Evolutionary conservation across 2,329 filamentous ascomycete genomes (phyloP).

Genomic region (Pyrenophora tritici-repentis): DNA sequence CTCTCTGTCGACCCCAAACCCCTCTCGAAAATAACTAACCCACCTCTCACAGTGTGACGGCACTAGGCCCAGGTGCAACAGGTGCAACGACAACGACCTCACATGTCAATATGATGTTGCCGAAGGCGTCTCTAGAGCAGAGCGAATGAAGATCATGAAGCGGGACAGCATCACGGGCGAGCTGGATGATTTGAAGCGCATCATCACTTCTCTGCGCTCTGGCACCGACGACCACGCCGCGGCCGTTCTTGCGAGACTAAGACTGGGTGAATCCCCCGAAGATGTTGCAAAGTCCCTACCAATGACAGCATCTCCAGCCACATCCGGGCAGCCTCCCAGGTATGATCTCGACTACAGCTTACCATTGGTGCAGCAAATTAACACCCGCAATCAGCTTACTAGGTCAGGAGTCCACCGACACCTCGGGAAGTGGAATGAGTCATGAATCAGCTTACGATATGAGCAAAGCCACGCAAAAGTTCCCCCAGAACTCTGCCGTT

Average conservation of each 20-base stretch:
- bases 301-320: conserved; percentile 8
- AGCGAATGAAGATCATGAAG: conserved; percentile 33
- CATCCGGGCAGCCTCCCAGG: conserved; percentile 21
- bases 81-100: conserved; percentile 26
- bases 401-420: conserved; percentile 21
- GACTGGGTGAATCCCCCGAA: conserved; percentile 27
- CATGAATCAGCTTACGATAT: conserved; percentile 16
- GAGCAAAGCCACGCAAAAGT: conserved; percentile 1
- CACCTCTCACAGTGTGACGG: conserved; percentile 28
- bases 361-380: conserved; percentile 11
- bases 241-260: conserved; percentile 23
- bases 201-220: conserved; percentile 25
- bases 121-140: conserved; percentile 30
- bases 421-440: conserved; percentile 20
- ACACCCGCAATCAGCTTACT: conserved; percentile 26
- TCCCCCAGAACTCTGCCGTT: conserved; percentile 12
- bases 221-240: conserved; percentile 28
- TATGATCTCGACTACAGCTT: conserved; percentile 12
- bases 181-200: conserved; percentile 29
- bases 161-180: conserved; percentile 24
- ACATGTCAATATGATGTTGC: conserved; percentile 32
- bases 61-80: conserved; percentile 25
- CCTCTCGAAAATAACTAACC: not conserved
- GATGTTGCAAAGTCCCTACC: conserved; percentile 27
- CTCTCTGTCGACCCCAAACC: not conserved